Percentiles rank a stretch among this genome's conserved stretches.
Evolutionary conservation across 1,139 yeast genomes (phyloP).

Genomic region (Blastobotrys niveus): DNA sequence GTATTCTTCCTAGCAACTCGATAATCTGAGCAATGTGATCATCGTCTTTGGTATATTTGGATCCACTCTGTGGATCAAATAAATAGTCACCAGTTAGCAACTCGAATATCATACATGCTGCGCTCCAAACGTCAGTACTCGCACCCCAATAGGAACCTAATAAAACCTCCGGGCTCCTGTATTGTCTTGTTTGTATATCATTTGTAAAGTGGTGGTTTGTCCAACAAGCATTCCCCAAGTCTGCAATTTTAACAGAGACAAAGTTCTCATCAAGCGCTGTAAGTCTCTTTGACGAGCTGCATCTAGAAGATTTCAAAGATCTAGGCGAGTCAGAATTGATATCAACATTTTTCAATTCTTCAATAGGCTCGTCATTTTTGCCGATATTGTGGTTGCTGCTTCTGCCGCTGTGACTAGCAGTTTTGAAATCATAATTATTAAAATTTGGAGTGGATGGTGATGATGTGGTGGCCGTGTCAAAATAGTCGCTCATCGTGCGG

Average conservation of each 20-base stretch:
- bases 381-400: too few species aligned
- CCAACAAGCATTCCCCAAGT: constrained; percentile 83
- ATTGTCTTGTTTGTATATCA: constrained; percentile 83
- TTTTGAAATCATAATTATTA: too few species aligned
- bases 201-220: constrained; percentile 66
- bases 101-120: constrained; percentile 77
- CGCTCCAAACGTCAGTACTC: constrained; percentile 76
- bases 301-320: not conserved
- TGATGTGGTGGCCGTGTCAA: constrained; percentile 21
- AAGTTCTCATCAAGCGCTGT: constrained; percentile 15
- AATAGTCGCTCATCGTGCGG: constrained; percentile 29
- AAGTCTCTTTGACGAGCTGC: constrained; percentile 3
- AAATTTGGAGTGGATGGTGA: not conserved
- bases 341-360: constrained; percentile 6
- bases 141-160: constrained; percentile 76
- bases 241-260: constrained; percentile 66
- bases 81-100: constrained; percentile 77
- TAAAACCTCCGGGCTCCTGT: constrained; percentile 73
- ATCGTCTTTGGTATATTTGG: constrained; percentile 62
- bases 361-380: constrained; percentile 19
- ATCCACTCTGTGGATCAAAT: constrained; percentile 73
- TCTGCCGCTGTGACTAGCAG: too few species aligned
- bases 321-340: constrained; percentile 3
- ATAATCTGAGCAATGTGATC: constrained; percentile 83
- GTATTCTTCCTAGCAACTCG: constrained; percentile 62